These are phyloP conservation scores for Penicillium atrosanguineum DNA, from an alignment of 495 filamentous ascomycete species.

Conservation along the genomic window DNA sequence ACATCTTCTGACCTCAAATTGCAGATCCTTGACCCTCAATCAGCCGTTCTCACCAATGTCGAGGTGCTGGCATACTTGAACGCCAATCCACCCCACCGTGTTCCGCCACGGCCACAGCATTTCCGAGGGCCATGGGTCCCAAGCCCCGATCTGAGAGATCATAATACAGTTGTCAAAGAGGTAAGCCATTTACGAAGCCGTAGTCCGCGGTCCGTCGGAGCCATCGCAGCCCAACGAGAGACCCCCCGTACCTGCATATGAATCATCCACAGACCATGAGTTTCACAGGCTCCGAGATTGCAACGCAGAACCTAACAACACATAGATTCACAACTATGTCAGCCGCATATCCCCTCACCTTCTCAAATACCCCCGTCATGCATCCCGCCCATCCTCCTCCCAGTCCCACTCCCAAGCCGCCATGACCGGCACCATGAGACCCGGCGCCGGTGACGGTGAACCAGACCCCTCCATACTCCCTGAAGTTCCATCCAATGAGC, in stretches of 20 bases:
- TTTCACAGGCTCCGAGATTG: not conserved
- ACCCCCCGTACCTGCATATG: not conserved
- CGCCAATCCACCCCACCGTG: constrained; percentile 44
- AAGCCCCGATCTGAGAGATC: constrained; percentile 43
- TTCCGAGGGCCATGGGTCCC: constrained; percentile 38
- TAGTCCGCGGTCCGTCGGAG: no score
- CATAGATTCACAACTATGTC: constrained; percentile 47
- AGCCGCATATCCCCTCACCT: constrained; percentile 39
- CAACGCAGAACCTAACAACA: constrained; percentile 1
- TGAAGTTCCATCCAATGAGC: constrained; percentile 6
- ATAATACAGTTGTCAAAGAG: constrained; percentile 52
- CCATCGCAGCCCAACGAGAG: not conserved
- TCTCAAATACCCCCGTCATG: constrained; percentile 33
- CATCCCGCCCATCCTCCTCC: constrained; percentile 21
- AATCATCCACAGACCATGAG: not conserved
- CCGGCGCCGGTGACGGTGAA: constrained; percentile 19
- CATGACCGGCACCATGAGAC: constrained; percentile 24
- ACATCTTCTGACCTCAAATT: not conserved
- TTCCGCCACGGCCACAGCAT: constrained; percentile 39
- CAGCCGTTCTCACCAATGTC: constrained; percentile 60
- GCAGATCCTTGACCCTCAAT: constrained; percentile 62
- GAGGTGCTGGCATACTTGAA: constrained; percentile 61
- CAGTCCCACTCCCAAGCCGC: constrained; percentile 28
- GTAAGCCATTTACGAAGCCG: constrained; percentile 21
- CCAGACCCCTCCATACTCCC: constrained; percentile 8